These are phyloP conservation scores for Calonectria multiphialidica DNA, from an alignment of 2,329 filamentous ascomycete genomes.

Conservation along the genomic window DNA sequence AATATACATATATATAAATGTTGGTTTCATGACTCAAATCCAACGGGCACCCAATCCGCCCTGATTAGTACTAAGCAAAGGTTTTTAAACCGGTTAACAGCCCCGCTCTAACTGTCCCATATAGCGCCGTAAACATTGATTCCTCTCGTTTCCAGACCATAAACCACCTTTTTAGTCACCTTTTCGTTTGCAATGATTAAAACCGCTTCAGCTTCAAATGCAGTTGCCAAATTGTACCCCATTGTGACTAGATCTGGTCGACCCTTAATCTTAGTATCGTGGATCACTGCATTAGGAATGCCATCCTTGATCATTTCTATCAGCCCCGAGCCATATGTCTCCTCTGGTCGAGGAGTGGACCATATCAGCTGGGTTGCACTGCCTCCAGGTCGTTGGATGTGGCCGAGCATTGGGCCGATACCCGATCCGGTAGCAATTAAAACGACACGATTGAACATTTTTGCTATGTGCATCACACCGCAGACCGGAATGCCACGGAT, in stretches of 20 bases:
- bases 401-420: constrained; percentile 76
- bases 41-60: no score
- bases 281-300: constrained; percentile 73
- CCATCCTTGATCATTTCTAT: constrained; percentile 65
- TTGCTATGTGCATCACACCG: constrained; percentile 76
- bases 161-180: constrained; percentile 76
- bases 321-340: constrained; percentile 72
- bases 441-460: constrained; percentile 74
- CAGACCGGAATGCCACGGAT: constrained; percentile 76
- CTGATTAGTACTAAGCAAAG: no score
- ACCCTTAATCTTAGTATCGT: constrained; percentile 72
- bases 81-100: no score
- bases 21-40: no score
- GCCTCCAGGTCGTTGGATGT: constrained; percentile 61
- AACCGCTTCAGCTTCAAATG: constrained; percentile 74
- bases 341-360: constrained; percentile 72
- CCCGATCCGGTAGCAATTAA: constrained; percentile 80
- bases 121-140: constrained; percentile 79
- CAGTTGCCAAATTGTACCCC: constrained; percentile 65
- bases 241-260: constrained; percentile 67
- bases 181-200: constrained; percentile 79
- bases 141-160: constrained; percentile 74
- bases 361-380: constrained; percentile 73
- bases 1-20: no score
- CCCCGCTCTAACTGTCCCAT: constrained; percentile 65